Percentiles rank a stretch among this genome's conserved stretches.
These are phyloP conservation scores for Tetrapisispora fleetii DNA, from an alignment of 805 yeast genomes.

Conservation along the genomic window DNA sequence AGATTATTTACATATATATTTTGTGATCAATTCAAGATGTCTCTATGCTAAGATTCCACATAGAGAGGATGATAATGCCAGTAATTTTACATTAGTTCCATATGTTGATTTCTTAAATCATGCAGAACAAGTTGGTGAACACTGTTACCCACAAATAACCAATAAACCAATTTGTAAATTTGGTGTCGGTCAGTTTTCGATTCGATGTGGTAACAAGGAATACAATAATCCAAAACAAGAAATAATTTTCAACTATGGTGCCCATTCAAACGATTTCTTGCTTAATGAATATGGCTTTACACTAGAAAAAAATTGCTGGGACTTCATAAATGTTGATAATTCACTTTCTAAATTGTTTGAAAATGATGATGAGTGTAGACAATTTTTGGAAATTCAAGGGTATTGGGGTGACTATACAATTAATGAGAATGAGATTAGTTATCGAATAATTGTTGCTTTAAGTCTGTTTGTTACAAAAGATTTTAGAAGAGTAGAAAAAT, in stretches of 20 bases:
- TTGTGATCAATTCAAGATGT: conserved; percentile 86
- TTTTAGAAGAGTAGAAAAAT: conserved; percentile 16
- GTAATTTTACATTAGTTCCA: conserved; percentile 86
- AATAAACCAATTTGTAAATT: conserved; percentile 14
- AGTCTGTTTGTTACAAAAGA: conserved; percentile 35
- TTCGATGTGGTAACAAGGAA: conserved; percentile 15
- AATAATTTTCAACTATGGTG: conserved; percentile 69
- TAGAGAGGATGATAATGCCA: conserved; percentile 33
- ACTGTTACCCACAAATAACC: conserved; percentile 42
- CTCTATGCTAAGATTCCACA: conserved; percentile 62
- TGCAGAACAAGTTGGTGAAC: conserved; percentile 34
- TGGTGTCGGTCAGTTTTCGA: conserved; percentile 22
- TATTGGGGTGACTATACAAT: conserved; percentile 73
- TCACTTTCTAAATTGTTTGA: conserved; percentile 32
- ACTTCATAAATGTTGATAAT: conserved; percentile 53
- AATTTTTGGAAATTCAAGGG: conserved; percentile 40
- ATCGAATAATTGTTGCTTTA: conserved; percentile 66
- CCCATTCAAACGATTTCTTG: conserved; percentile 77
- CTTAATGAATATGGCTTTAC: conserved; percentile 83
- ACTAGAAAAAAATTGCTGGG: conserved; percentile 51
- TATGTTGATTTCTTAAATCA: conserved; percentile 85
- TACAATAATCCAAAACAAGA: conserved; percentile 37
- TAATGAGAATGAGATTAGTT: conserved; percentile 44
- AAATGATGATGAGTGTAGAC: conserved; percentile 25
- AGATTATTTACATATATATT: conserved; percentile 62